A percentile compares a stretch with the other conserved stretches of the same genome.
phyloP scores from a whole-genome alignment of 1,139 yeast genomes.

The Nadsonia commutata region DNA sequence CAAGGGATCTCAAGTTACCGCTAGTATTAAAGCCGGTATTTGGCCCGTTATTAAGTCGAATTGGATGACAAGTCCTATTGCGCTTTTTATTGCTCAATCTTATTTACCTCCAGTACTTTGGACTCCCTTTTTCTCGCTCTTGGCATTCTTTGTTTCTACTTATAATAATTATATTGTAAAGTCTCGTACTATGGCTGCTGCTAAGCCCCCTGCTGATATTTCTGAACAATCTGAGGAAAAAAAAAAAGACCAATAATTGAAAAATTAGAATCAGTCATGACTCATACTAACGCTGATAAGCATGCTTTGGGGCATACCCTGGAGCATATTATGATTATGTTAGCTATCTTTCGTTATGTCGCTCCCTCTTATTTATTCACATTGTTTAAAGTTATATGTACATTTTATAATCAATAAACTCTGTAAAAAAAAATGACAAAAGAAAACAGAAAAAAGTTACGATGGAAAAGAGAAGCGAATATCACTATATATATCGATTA shows the following conservation, averaged over 20 bases:
- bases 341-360: too few relatives aligned
- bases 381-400: too few relatives aligned
- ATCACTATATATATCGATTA: too few relatives aligned
- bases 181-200: conserved; percentile 6
- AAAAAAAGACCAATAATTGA: conserved; percentile 7
- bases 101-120: conserved; percentile 61
- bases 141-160: conserved; percentile 64
- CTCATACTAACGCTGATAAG: too few relatives aligned
- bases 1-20: conserved; percentile 17
- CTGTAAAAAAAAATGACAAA: too few relatives aligned
- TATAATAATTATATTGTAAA: conserved; percentile 60
- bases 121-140: conserved; percentile 70
- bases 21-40: conserved; percentile 37
- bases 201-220: conserved; percentile 21
- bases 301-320: too few relatives aligned
- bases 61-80: conserved; percentile 47
- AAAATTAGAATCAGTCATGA: background rate
- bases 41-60: conserved; percentile 47
- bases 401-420: too few relatives aligned
- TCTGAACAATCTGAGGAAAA: conserved; percentile 15
- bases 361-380: too few relatives aligned
- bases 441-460: too few relatives aligned
- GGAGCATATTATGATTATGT: too few relatives aligned
- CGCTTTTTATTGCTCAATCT: conserved; percentile 59
- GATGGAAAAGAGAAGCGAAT: too few relatives aligned